A percentile compares a stretch with the other conserved stretches of the same genome.
phyloP scores from a whole-genome alignment of 805 yeast genomes.

The Scheffersomyces coipomensis region DNA sequence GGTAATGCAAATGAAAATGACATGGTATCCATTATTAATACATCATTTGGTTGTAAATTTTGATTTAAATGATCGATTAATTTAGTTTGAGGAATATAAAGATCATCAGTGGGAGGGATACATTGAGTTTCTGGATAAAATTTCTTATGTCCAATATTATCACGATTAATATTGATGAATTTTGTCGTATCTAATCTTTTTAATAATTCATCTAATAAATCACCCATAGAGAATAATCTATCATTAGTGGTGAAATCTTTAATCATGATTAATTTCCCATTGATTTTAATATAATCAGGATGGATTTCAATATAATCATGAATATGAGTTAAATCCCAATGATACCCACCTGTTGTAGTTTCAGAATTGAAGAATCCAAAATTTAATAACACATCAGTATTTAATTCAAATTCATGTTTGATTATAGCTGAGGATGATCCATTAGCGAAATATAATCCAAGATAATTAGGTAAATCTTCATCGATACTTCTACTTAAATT shows the following conservation, averaged over 20 bases:
- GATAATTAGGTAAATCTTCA: conserved; percentile 62
- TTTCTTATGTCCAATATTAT: conserved; percentile 15
- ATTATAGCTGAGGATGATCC: conserved; percentile 25
- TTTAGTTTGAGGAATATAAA: conserved; percentile 27
- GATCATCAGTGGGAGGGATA: conserved; percentile 6
- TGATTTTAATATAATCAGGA: conserved; percentile 41
- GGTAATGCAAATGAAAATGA: conserved; percentile 77
- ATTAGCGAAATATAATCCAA: conserved; percentile 74
- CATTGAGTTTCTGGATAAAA: conserved; percentile 10
- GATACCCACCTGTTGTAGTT: conserved; percentile 26
- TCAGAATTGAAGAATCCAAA: conserved; percentile 59
- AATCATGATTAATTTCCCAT: conserved; percentile 21
- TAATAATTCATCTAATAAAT: conserved; percentile 31
- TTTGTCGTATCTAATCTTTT: conserved; percentile 13
- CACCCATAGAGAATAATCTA: conserved; percentile 26
- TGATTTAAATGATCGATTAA: conserved; percentile 32
- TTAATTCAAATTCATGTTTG: conserved; percentile 26
- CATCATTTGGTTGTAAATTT: conserved; percentile 58
- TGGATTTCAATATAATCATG: conserved; percentile 33
- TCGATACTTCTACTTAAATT: conserved; percentile 72
- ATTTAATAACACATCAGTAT: conserved; percentile 66
- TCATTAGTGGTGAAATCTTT: conserved; percentile 19
- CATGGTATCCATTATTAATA: conserved; percentile 79
- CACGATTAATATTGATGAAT: conserved; percentile 7
- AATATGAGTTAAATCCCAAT: conserved; percentile 18